Conservation (phyloP, 129 eudicot genomes). For the Saposhnikovia divaricata region DNA sequence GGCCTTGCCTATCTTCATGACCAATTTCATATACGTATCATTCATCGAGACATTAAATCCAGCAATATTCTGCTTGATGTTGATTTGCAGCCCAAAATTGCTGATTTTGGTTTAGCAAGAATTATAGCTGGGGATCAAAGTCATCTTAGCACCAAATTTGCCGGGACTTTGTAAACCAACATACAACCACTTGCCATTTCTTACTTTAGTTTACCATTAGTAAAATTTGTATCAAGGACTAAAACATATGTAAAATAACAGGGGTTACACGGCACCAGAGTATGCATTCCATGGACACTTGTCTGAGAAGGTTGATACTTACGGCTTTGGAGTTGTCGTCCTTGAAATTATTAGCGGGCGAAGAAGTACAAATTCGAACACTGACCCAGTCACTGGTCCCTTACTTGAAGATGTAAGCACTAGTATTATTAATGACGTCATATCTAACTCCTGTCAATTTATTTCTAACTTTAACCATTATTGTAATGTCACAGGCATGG, state of each 20-base stretch:
- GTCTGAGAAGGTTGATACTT: slow-evolving; percentile 10
- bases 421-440: background rate
- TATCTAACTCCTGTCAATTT: background rate
- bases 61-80: slow-evolving; percentile 7
- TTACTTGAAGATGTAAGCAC: background rate
- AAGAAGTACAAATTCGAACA: background rate
- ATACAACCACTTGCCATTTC: background rate
- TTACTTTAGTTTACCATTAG: background rate
- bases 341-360: slow-evolving; percentile 1
- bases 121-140: slow-evolving; percentile 1
- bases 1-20: slow-evolving; percentile 6
- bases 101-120: slow-evolving; percentile 6
- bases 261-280: slow-evolving; percentile 7
- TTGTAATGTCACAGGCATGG: background rate
- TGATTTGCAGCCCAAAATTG: slow-evolving; percentile 7
- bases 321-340: slow-evolving; percentile 3
- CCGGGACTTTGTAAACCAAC: slow-evolving; percentile 5
- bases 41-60: slow-evolving; percentile 6
- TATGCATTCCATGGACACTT: slow-evolving; percentile 9
- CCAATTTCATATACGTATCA: background rate
- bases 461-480: background rate
- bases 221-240: background rate
- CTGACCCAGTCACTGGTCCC: background rate
- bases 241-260: background rate
- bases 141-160: slow-evolving; percentile 4